Percentiles rank a stretch among this genome's conserved stretches.
Conservation (phyloP, 2,329 filamentous ascomycete genomes). For the Cladosporium sp. region DNA sequence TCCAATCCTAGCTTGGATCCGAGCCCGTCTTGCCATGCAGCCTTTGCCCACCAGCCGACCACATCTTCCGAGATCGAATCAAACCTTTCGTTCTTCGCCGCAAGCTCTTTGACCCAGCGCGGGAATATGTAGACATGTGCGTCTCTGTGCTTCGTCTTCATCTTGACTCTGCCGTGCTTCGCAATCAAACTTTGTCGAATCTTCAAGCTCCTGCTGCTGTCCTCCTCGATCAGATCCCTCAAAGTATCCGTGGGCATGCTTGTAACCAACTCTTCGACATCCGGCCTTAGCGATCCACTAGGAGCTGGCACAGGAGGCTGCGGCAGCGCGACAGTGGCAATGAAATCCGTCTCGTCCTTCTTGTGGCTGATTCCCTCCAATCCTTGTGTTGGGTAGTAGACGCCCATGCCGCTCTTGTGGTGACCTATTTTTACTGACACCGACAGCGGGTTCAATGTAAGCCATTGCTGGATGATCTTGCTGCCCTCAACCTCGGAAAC, state of each 20-base stretch:
- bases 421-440: constrained; percentile 58
- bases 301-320: constrained; percentile 58
- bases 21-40: constrained; percentile 83
- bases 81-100: constrained; percentile 74
- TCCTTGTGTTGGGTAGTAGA: constrained; percentile 87
- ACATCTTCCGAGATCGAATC: constrained; percentile 91
- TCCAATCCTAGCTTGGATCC: constrained; percentile 73
- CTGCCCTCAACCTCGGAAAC: constrained; percentile 87
- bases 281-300: constrained; percentile 64
- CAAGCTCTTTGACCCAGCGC: constrained; percentile 83
- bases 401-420: constrained; percentile 76
- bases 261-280: constrained; percentile 77
- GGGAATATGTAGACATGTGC: constrained; percentile 95
- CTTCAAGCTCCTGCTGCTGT: constrained; percentile 68
- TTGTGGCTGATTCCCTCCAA: constrained; percentile 69
- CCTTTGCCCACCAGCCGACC: constrained; percentile 93
- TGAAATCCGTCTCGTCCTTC: constrained; percentile 89
- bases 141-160: constrained; percentile 83
- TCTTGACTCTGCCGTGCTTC: constrained; percentile 72
- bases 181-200: constrained; percentile 73
- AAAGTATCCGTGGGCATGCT: constrained; percentile 86
- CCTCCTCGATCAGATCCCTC: constrained; percentile 76
- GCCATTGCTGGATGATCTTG: constrained; percentile 84
- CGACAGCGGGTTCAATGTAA: constrained; percentile 63
- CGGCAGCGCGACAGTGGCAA: constrained; percentile 72